phyloP scores from a whole-genome alignment of 2,329 filamentous ascomycete genomes.

The Metarhizium brunneum region DNA sequence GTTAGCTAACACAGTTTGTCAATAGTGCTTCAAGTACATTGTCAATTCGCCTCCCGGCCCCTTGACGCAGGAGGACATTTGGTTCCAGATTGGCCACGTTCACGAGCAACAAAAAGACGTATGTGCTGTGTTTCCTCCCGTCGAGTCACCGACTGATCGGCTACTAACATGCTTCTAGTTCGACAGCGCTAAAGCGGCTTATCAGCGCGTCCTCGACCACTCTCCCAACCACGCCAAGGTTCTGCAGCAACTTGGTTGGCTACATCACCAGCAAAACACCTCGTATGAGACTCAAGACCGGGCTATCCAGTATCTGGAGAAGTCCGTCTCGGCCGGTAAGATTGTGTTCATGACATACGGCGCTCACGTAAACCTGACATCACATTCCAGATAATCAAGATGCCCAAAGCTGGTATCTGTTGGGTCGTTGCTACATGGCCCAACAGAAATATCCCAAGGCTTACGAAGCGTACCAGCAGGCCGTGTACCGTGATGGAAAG shows the following conservation, averaged over 20 bases:
- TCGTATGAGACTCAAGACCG: constrained; percentile 89
- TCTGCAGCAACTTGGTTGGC: constrained; percentile 92
- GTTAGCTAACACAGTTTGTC: neutral
- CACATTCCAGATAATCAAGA: constrained; percentile 70
- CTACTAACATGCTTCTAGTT: constrained; percentile 51
- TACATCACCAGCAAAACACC: constrained; percentile 92
- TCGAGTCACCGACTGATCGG: constrained; percentile 23
- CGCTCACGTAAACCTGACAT: neutral
- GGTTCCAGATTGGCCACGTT: constrained; percentile 99
- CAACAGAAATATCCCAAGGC: constrained; percentile 98
- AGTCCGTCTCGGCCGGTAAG: constrained; percentile 86
- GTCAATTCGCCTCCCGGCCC: constrained; percentile 86
- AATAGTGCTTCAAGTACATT: constrained; percentile 95
- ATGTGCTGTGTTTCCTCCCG: constrained; percentile 28
- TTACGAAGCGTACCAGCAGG: constrained; percentile 97
- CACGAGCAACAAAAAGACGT: constrained; percentile 99
- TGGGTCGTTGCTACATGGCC: constrained; percentile 98
- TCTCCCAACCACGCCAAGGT: constrained; percentile 97
- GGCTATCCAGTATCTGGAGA: constrained; percentile 94
- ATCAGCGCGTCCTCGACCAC: constrained; percentile 84
- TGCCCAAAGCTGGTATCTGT: constrained; percentile 96
- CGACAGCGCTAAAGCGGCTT: constrained; percentile 85
- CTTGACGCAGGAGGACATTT: constrained; percentile 94
- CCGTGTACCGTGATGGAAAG: constrained; percentile 92
- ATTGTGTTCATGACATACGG: neutral